These are phyloP conservation scores for Mycena polygramma DNA, from an alignment of 768 basidiomycete species.

Conservation along the genomic window DNA sequence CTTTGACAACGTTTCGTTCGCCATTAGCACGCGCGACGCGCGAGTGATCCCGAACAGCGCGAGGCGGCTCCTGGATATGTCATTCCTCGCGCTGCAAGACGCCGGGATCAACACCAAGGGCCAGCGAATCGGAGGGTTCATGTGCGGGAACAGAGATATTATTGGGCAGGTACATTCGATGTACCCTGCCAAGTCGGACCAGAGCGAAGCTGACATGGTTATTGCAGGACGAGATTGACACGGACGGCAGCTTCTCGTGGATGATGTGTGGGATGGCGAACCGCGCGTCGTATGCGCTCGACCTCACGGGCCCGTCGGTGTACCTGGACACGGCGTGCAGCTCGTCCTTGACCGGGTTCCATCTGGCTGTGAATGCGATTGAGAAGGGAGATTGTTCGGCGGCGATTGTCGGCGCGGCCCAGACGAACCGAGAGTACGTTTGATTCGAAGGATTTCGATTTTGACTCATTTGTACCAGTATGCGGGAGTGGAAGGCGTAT, in stretches of 20 bases:
- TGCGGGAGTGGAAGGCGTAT: constrained; percentile 14
- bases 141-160: neutral
- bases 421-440: constrained; percentile 35
- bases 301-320: constrained; percentile 48
- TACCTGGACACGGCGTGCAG: constrained; percentile 55
- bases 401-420: constrained; percentile 51
- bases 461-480: neutral
- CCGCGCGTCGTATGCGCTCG: constrained; percentile 44
- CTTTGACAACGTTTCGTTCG: neutral
- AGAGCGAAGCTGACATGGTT: neutral
- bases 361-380: constrained; percentile 53
- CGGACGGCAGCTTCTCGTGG: neutral
- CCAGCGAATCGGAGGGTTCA: neutral
- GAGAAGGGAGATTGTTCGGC: constrained; percentile 51
- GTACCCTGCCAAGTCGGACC: too few species aligned
- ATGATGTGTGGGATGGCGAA: constrained; percentile 44
- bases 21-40: neutral
- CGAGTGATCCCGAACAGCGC: neutral
- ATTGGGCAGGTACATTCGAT: too few species aligned
- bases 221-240: neutral
- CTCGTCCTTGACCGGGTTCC: constrained; percentile 52
- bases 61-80: neutral
- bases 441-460: too few species aligned
- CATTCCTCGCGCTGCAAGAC: neutral
- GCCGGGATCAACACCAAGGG: neutral